Base-by-base conservation (phyloP, 805 yeast species). In the Starmerella ratchasimensis region DNA sequence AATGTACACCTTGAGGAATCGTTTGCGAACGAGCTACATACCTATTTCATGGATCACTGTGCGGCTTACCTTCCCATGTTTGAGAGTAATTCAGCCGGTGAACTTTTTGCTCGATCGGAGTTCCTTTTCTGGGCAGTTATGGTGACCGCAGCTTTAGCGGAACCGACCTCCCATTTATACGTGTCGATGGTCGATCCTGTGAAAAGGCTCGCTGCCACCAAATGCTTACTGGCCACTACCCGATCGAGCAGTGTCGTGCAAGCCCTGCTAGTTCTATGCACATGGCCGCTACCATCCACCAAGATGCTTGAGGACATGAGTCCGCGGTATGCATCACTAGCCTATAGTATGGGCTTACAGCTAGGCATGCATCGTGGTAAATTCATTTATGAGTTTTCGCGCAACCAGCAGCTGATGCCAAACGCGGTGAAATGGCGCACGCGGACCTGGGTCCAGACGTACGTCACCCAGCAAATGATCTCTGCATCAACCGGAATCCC, bases 381-480 rank as follows among this genome's bases (percentile, higher is more conserved):
- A 54, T 86, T 86, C 55, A 82, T 86, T 47, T 74, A 79, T 45
- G 96, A 86, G 52, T 86, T 86, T 49, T 77, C 93, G 5, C 67
- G 96, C 52, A 80, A 88, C 22, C 96, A 86, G 54, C 90, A 80
- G 4, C 71, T 81, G 18, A 65, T 84, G 58, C 88, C 88, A 0
- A 83, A 86, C 58, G 88, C 94, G 4, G 95, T 82, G 49, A 76
- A 75, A 52, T 86, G 95, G 96, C 69, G 96, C 56, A 83, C 95
- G 1, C 65, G 94, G 48, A 73, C 94, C 1, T 86, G 96, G 96
- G 61, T 83, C 21, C 84, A 88, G 2, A 78, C 81, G 3, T 86
- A 80, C 56, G 79, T 84, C 52, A 68, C 82, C 32, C 95, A 84
- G 54, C 93, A 84, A 49, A 79, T 83, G 52, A 81, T 94, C 90